A percentile compares a stretch with the other conserved stretches of the same genome.
These are phyloP conservation scores for Colletotrichum costaricense DNA, from an alignment of 2,329 filamentous ascomycete species.

Conservation along the genomic window DNA sequence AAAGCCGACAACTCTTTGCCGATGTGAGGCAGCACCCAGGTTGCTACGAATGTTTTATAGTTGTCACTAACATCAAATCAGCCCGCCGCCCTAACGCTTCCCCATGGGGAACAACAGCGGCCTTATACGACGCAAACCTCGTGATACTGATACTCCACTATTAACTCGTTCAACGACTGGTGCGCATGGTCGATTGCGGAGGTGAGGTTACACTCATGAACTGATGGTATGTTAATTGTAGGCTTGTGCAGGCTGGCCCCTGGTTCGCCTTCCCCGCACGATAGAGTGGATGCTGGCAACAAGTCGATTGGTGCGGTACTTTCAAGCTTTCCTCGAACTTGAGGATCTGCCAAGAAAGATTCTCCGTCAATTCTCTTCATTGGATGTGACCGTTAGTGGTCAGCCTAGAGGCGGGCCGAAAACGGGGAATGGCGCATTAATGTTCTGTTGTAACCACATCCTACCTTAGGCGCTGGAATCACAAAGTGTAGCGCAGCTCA, in stretches of 20 bases:
- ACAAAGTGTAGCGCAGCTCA: not conserved
- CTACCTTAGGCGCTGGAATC: not conserved
- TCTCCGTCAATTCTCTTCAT: not conserved
- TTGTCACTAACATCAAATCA: no score
- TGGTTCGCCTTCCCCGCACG: slow-evolving; percentile 4
- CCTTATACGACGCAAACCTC: not conserved
- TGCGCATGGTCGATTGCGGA: slow-evolving; percentile 23
- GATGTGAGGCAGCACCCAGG: no score
- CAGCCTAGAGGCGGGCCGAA: not conserved
- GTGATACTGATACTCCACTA: not conserved
- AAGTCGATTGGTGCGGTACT: slow-evolving; percentile 24
- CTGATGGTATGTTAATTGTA: not conserved
- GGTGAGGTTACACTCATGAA: slow-evolving; percentile 21
- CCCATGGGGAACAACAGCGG: not conserved
- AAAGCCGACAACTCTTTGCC: no score
- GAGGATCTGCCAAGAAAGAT: not conserved
- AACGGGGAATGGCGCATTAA: not conserved
- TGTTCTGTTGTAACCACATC: not conserved
- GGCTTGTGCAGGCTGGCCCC: not conserved
- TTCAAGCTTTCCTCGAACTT: not conserved
- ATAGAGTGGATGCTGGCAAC: not conserved
- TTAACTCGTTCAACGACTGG: slow-evolving; percentile 3
- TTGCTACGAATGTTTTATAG: no score
- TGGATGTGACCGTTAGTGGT: not conserved
- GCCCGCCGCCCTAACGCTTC: not conserved